Evolutionary conservation across 345 rosid species (phyloP).

Genomic region (Salix brachista): DNA sequence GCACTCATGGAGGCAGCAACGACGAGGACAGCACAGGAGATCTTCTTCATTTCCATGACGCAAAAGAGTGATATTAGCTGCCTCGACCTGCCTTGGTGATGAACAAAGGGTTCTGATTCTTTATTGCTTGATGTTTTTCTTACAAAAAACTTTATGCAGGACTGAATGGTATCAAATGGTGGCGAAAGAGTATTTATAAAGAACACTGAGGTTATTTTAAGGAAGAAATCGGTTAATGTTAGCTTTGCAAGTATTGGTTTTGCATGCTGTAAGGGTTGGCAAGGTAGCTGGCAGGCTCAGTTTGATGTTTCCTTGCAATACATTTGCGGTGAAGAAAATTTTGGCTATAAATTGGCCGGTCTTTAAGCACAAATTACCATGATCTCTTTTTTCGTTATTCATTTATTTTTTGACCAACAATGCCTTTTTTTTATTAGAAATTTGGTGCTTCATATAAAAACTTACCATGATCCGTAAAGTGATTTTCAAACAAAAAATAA

Average conservation of each 20-base stretch:
- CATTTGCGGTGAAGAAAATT: not conserved
- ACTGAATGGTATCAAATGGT: slow-evolving; percentile 11
- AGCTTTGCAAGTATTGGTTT: not conserved
- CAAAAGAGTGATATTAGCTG: not conserved
- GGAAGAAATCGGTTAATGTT: not conserved
- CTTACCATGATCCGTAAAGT: too few species aligned
- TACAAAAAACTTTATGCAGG: slow-evolving; percentile 16
- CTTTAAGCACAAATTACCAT: too few species aligned
- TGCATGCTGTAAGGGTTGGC: slow-evolving; percentile 16
- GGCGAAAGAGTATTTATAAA: slow-evolving; percentile 19
- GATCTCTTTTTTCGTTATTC: too few species aligned
- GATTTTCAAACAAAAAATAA: too few species aligned
- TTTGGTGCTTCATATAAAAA: too few species aligned
- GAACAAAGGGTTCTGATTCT: slow-evolving; percentile 13
- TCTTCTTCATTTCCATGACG: slow-evolving; percentile 71
- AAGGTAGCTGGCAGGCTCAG: not conserved
- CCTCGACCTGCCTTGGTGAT: slow-evolving; percentile 13
- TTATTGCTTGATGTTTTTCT: not conserved
- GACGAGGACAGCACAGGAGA: slow-evolving; percentile 46
- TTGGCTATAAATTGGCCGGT: not conserved
- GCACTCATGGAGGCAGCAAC: slow-evolving; percentile 55
- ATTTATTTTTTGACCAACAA: too few species aligned
- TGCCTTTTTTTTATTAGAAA: too few species aligned
- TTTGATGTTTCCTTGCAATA: not conserved
- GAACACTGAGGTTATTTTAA: not conserved